Percentiles rank a stretch among this genome's conserved stretches.
phyloP scores from a whole-genome alignment of 352 stramenopile genomes.

The Globisporangium yorkense region DNA sequence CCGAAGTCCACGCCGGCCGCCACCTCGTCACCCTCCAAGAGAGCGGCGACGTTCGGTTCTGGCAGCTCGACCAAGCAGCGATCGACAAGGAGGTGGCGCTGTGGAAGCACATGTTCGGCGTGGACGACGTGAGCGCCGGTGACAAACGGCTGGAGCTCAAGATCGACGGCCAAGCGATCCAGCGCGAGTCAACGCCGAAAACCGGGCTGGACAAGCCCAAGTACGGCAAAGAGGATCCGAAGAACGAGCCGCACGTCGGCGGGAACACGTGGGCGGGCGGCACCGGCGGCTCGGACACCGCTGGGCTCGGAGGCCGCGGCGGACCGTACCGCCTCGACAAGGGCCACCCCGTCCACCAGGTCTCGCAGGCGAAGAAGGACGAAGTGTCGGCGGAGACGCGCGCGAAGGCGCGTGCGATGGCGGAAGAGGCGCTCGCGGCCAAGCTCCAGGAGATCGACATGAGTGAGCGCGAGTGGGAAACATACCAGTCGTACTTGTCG shows the following conservation, averaged over 20 bases:
- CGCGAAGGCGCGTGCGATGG: constrained; percentile 60
- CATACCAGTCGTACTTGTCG: constrained; percentile 71
- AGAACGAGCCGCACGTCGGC: constrained; percentile 92
- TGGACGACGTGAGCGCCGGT: constrained; percentile 8
- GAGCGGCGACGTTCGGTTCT: constrained; percentile 46
- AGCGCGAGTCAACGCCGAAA: constrained; percentile 45
- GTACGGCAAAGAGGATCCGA: constrained; percentile 91
- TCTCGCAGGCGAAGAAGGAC: constrained; percentile 91
- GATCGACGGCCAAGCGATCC: constrained; percentile 30
- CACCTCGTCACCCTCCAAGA: constrained; percentile 53
- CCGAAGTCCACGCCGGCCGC: constrained; percentile 24
- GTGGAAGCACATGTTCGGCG: constrained; percentile 69
- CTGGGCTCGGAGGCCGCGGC: constrained; percentile 89
- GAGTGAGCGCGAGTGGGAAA: constrained; percentile 72
- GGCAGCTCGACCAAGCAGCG: constrained; percentile 47
- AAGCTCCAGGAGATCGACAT: constrained; percentile 81
- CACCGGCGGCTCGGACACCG: constrained; percentile 91
- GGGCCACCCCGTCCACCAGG: constrained; percentile 91
- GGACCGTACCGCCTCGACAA: constrained; percentile 94
- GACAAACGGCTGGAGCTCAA: constrained; percentile 33
- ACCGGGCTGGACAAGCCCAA: constrained; percentile 84
- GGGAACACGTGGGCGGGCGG: constrained; percentile 94
- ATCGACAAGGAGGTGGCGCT: constrained; percentile 42
- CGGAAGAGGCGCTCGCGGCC: constrained; percentile 62
- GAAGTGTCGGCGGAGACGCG: constrained; percentile 86